Evolutionary conservation across 2,329 filamentous ascomycete species (phyloP).

Genomic region (Rutstroemia sp.): DNA sequence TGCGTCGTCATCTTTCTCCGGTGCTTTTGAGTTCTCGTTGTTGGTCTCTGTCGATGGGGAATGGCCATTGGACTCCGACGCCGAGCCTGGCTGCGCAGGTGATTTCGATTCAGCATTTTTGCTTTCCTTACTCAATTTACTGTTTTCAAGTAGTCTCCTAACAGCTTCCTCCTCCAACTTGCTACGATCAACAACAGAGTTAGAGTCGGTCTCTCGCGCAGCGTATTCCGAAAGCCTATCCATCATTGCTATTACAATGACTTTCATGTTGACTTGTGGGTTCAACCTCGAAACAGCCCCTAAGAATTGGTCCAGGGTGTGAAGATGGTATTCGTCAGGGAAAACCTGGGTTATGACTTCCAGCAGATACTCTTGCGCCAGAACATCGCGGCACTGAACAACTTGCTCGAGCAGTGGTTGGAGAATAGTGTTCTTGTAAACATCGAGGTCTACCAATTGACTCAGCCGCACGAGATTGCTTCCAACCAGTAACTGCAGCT

Average conservation of each 20-base stretch:
- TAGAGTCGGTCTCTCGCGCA: constrained; percentile 73
- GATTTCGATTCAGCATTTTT: constrained; percentile 15
- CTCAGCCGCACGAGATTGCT: constrained; percentile 94
- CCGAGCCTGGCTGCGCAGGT: constrained; percentile 6
- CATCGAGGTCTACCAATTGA: constrained; percentile 88
- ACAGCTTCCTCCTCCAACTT: constrained; percentile 82
- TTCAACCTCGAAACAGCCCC: constrained; percentile 89
- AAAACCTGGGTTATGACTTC: constrained; percentile 99
- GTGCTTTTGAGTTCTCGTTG: constrained; percentile 30
- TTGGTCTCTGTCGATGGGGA: constrained; percentile 15
- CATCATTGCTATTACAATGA: constrained; percentile 97
- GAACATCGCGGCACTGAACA: constrained; percentile 91
- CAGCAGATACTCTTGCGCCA: constrained; percentile 93
- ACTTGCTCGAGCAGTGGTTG: constrained; percentile 90
- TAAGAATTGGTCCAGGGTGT: constrained; percentile 91
- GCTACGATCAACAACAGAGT: constrained; percentile 61
- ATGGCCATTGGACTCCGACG: constrained; percentile 27
- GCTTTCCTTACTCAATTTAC: constrained; percentile 58
- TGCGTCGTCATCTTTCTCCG: constrained; percentile 33
- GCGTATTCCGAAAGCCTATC: constrained; percentile 91
- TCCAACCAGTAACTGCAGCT: constrained; percentile 89
- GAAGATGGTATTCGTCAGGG: constrained; percentile 95
- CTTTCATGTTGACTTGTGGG: constrained; percentile 95
- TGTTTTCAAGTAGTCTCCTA: constrained; percentile 66
- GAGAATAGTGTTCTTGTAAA: constrained; percentile 86